Evolutionary conservation across 2,329 filamentous ascomycete genomes (phyloP).

Genomic region (Trichophyton equinum): DNA sequence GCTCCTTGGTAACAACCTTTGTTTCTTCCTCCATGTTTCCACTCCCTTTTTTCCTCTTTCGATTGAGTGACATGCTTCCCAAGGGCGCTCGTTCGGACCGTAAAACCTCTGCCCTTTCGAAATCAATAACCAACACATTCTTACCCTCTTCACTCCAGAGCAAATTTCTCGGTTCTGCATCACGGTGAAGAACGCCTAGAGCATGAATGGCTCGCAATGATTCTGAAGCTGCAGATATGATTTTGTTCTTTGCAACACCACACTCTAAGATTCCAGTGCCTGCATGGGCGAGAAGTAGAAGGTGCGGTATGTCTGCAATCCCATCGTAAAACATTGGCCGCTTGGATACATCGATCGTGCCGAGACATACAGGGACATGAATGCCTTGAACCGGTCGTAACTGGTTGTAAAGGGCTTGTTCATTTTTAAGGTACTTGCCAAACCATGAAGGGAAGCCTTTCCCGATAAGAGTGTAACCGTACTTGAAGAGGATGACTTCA

Average conservation of each 20-base stretch:
- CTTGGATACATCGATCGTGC: conserved; percentile 12
- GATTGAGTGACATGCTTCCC: neutral
- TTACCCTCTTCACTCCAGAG: conserved; percentile 10
- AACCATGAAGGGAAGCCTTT: conserved; percentile 13
- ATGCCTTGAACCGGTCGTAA: conserved; percentile 13
- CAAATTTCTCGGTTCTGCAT: conserved; percentile 8
- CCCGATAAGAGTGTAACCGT: conserved; percentile 16
- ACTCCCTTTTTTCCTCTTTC: neutral
- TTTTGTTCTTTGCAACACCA: neutral
- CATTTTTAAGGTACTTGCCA: conserved; percentile 10
- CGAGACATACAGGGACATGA: conserved; percentile 14
- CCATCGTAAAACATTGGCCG: conserved; percentile 8
- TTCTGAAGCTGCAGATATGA: conserved; percentile 2
- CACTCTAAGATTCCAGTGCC: neutral
- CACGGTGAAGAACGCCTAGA: conserved; percentile 9
- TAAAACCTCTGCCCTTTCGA: conserved; percentile 5
- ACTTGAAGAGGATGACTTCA: conserved; percentile 14
- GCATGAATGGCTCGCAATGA: conserved; percentile 10
- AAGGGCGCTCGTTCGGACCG: neutral
- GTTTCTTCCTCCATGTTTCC: too few relatives aligned
- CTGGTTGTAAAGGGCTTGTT: conserved; percentile 12
- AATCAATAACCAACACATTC: conserved; percentile 12
- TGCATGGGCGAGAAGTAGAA: conserved; percentile 11
- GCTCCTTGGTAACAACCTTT: too few relatives aligned
- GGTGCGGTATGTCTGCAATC: conserved; percentile 8